Conservation (phyloP, 352 stramenopile species). For the Globisporangium cystogenes region DNA sequence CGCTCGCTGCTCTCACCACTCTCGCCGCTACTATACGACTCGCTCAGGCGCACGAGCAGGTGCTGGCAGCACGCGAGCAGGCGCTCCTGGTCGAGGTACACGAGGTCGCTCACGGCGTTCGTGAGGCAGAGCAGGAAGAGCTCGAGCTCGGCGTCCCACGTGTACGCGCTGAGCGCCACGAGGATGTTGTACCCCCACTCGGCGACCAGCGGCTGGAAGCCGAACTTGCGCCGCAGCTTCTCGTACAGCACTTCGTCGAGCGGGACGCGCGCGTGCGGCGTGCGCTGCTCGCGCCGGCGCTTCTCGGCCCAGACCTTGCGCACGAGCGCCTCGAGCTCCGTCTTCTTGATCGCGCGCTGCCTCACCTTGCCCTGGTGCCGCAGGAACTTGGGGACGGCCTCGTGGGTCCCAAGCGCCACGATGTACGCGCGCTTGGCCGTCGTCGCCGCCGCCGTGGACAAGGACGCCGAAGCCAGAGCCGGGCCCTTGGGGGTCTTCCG, state of each 20-base stretch:
- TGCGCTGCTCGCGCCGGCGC: constrained; percentile 54
- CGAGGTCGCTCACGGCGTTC: constrained; percentile 53
- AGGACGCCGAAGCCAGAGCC: constrained; percentile 1
- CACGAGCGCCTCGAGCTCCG: constrained; percentile 56
- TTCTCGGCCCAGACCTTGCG: constrained; percentile 77
- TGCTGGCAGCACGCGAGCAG: constrained; percentile 50
- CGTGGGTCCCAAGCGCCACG: constrained; percentile 46
- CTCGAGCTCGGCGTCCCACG: constrained; percentile 77
- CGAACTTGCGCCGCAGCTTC: constrained; percentile 73
- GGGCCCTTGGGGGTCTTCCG: constrained; percentile 20
- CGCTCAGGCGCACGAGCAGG: constrained; percentile 38
- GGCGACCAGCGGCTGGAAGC: constrained; percentile 73
- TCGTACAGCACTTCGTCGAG: constrained; percentile 74
- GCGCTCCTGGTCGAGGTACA: constrained; percentile 68
- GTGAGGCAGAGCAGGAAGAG: constrained; percentile 74
- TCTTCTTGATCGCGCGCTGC: constrained; percentile 53
- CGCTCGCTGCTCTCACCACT: constrained; percentile 52
- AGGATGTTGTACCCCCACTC: constrained; percentile 88
- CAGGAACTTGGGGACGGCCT: constrained; percentile 61
- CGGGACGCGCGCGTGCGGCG: constrained; percentile 29
- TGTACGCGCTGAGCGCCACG: constrained; percentile 51
- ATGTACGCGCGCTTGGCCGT: constrained; percentile 61
- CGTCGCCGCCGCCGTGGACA: constrained; percentile 11
- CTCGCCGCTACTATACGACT: constrained; percentile 47
- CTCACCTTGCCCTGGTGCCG: constrained; percentile 71